Conservation (phyloP, 176 grass and related monocot species). For the Oryza coarctata region DNA sequence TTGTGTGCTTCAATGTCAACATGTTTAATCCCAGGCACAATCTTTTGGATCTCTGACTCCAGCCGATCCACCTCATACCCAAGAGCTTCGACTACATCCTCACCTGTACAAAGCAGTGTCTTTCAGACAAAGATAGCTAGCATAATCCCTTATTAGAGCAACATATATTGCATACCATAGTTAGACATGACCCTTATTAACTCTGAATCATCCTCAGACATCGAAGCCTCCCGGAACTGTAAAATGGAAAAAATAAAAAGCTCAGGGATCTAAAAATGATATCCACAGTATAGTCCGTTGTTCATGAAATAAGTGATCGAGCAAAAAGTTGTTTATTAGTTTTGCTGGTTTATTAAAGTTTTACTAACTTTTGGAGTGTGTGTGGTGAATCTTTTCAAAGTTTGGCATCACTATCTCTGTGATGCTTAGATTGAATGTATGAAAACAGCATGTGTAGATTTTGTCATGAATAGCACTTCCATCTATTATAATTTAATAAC, state of each 20-base stretch:
- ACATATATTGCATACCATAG: slow-evolving; percentile 57
- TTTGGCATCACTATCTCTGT: neutral
- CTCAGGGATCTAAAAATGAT: neutral
- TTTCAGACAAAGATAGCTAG: slow-evolving; percentile 21
- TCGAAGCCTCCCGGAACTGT: slow-evolving; percentile 81
- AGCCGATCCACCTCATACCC: slow-evolving; percentile 90
- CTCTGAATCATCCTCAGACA: slow-evolving; percentile 59
- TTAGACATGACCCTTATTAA: slow-evolving; percentile 81
- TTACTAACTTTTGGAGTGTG: neutral
- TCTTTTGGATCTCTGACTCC: slow-evolving; percentile 92
- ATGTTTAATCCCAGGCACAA: slow-evolving; percentile 90
- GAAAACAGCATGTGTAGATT: too few relatives aligned
- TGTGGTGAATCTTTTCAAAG: neutral
- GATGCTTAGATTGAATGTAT: neutral
- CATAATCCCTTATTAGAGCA: neutral
- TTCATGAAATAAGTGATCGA: neutral
- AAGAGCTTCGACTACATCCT: slow-evolving; percentile 92
- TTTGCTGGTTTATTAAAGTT: neutral
- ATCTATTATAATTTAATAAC: too few relatives aligned
- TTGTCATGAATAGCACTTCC: too few relatives aligned
- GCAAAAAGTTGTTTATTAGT: slow-evolving; percentile 21
- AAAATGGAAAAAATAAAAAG: neutral
- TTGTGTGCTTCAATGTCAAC: slow-evolving; percentile 98
- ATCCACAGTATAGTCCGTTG: neutral
- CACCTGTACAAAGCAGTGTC: slow-evolving; percentile 51